Evolutionary conservation across 2,329 filamentous ascomycete genomes (phyloP), one percentile per base, ranked within the genome.

Genomic region (Fusarium nygamai): DNA sequence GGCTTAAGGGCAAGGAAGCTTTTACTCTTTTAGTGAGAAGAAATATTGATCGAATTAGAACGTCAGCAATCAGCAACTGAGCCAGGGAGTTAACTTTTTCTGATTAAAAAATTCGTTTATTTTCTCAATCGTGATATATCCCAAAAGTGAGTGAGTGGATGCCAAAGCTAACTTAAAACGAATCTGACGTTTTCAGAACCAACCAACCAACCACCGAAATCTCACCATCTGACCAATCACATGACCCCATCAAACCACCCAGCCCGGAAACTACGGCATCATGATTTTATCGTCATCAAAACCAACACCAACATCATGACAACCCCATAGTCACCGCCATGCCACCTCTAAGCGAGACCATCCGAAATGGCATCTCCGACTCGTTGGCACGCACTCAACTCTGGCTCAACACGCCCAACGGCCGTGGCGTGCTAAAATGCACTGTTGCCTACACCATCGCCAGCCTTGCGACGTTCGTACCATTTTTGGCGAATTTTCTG

Each of bases 391-490:
- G 88, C 82, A 81, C 82, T 61, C 96, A 94, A n/a, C 50, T 50
- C 29, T 78, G 77, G 86, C 80, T 92, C 12, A 85, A 88, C 41
- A 95, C 94, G 0, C 90, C 92, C 22, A 91, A 89, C 19, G 95
- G 94, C 10, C 91, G 92, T 62, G 92, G 92, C 39, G 93, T 98
- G 58, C 84, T 98, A 77, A 98, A 98, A 84, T 98, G 95, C 85
- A 96, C 94, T 27, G 84, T 98, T 69, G 96, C 95, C 48, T 98
- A 98, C 83, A 86, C 96, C 8, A 83, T 98, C 43, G 96, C 93
- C 31, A 97, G 94, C 76, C 85, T 97, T 80, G 94, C 92, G 27
- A 98, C 95, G 0, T 96, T 98, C 77, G 91, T 93, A 62, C 90
- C 92, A 1, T 88, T 89, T 5, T 86, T 98, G 50, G 91, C 94